phyloP scores from a whole-genome alignment of 192 early-diverging fungal genomes.

The Dissophora ornata region DNA sequence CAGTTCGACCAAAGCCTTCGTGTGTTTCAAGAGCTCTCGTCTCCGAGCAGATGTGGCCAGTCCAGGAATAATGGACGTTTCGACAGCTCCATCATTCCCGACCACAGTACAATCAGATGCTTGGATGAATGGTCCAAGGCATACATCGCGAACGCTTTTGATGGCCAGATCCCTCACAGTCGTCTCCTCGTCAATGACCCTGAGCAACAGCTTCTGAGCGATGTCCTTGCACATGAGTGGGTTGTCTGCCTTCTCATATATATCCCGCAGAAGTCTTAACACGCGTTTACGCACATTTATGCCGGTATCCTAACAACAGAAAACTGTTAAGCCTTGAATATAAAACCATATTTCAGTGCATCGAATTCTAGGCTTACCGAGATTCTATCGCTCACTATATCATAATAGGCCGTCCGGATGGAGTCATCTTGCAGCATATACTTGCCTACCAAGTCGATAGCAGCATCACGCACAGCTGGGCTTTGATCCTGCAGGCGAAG shows the following conservation, averaged over 20 bases:
- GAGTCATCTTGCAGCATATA: conserved; percentile 75
- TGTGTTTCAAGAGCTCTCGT: conserved; percentile 23
- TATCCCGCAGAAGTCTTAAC: conserved; percentile 80
- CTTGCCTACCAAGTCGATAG: conserved; percentile 88
- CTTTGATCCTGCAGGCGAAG: conserved; percentile 84
- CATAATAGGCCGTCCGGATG: conserved; percentile 82
- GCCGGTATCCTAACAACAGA: conserved; percentile 79
- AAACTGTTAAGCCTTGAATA: neutral
- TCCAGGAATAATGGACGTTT: neutral
- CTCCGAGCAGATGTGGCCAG: conserved; percentile 17
- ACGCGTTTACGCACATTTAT: conserved; percentile 90
- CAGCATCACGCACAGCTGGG: conserved; percentile 88
- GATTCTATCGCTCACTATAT: conserved; percentile 80
- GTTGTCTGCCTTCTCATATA: conserved; percentile 68
- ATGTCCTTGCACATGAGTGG: conserved; percentile 69
- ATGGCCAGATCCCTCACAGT: conserved; percentile 38
- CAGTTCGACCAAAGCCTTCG: conserved; percentile 31
- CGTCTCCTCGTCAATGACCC: conserved; percentile 74
- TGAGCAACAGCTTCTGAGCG: conserved; percentile 74
- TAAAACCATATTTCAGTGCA: too few species aligned
- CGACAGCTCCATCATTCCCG: neutral
- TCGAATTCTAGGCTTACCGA: conserved; percentile 69
- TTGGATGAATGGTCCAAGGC: conserved; percentile 23
- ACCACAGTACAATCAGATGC: neutral
- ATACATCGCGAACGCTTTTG: conserved; percentile 34